Evolutionary conservation across 257 asterid species (phyloP), one percentile per base, ranked within the genome.

Genomic region (Apocynum venetum): DNA sequence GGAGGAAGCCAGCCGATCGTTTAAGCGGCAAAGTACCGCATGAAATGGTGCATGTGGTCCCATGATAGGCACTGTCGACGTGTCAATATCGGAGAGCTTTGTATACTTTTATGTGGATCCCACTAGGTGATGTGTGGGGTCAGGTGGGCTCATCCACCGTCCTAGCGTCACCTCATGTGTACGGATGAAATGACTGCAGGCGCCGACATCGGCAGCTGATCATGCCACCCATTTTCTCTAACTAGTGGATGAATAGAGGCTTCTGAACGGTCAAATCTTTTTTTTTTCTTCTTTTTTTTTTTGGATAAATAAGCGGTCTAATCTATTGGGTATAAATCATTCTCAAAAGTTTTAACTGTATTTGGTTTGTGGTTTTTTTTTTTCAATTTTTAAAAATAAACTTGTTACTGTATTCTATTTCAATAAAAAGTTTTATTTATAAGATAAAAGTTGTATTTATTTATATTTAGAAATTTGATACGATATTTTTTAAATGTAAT

Each of bases 11-110:
- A 13, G 43, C 74, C 31, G 55, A 13, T 36, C 11, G 7, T 40
- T 49, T 36, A 65, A 55, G 74, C 49, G 55, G 74, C 44, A 76
- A 51, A 46, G 74, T 9, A 63, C 60, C 59, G 60, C 19, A 31
- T 0, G 73, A 11, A 17, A 8, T 47, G 71, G 78, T 61, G 20
- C 46, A 2, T 25, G 71, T 48, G 72, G 79, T 63, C 13, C 79
- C 72, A n/a, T 8, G 48, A 47, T 3, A 31, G 41, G 51, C 59
- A 47, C 8, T 9, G 49, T 76, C 52, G 67, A 66, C 74, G 79
- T 76, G 79, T 76, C 74, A 65, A 65, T 6, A 76, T 76, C 19
- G 6, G 10, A 40, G 6, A 36, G 51, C 1, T 40, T 76, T 76
- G 65, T 76, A 51, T 19, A 5, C 43, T 36, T 38, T 67, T 5